Evolutionary conservation across 768 basidiomycete species (phyloP), one percentile per base, ranked within the genome.

Genomic region (Auricularia cornea): DNA sequence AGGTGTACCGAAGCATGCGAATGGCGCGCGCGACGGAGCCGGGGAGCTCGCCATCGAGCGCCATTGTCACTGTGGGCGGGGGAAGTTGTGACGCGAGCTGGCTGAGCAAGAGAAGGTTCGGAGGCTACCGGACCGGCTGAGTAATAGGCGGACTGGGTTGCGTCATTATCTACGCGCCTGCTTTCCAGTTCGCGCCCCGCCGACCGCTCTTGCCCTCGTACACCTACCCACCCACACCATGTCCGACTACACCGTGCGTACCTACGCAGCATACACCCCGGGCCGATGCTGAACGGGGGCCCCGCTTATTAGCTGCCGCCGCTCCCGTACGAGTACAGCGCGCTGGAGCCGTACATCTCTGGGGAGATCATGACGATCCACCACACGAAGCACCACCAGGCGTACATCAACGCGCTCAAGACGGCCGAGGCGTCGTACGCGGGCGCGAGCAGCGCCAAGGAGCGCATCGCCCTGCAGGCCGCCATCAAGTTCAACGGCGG

Each of bases 401-500:
- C 92, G 61, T 97, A 97, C 70, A 92, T 96, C 62, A 95, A 85
- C 70, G 89, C 88, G 2, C 84, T 98, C 74, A 98, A 96, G 77
- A 86, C 90, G 35, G 94, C 94, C 20, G 94, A 96, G 77, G 78
- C 81, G 65, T 80, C 83, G 0, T 92, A 94, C 72, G 80, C 84
- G 57, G 84, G 84, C 68, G 79, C 89, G 0, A 68, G 76, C 2
- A 82, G 86, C 59, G 83, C 90, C 70, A 92, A 88, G 77, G 86
- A 89, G 72, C 84, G 86, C 67, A 94, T 97, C 70, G 87, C 85
- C 28, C 88, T 97, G 63, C 92, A 94, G 75, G 85, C 90, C 18
- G 93, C 94, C 4, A 80, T 97, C 74, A 94, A 90, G 77, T 98
- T 98, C 83, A 97, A 98, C 75, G 94, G 94, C 66, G 94, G 94